Base-by-base conservation (phyloP, 1,284 basidiomycete species). In the Lentinus polychrous region DNA sequence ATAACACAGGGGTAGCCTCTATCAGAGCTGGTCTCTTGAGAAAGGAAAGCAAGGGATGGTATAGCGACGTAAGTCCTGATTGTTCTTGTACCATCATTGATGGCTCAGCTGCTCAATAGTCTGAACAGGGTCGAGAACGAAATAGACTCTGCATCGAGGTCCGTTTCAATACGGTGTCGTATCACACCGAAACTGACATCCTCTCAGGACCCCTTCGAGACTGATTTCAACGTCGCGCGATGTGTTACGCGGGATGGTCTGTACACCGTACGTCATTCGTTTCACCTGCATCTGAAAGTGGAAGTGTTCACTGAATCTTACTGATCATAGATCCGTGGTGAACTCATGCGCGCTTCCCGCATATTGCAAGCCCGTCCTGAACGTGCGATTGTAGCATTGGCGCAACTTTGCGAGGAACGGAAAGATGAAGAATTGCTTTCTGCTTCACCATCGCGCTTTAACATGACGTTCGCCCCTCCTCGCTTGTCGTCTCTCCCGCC, bases 241-340 rank as follows among this genome's bases (percentile, higher is more conserved):
- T 98, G 95, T 55, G 95, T 98, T 18, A 98, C 95, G 20, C 90
- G 86, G 63, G 95, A 99, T 62, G 95, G 95, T 1, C 74, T 98
- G 45, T 97, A 97, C 65, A 92, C 91, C 38, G 91, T 93, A 56
- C 61, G 78, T 71, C 27, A 5, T 10, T 10, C 27, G 27, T 8
- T 14, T 39, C 17, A 17, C 20, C 10, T 36, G 18, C 24, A 43
- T 17, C 12, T 41, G 17, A 24, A 41, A 17, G 4, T 8, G 17
- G 11, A 15, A 23, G 12, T 42, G 36, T 37, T 8, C 36, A 38
- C 33, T 52, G 24, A 34, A n/a, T 37, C 51, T 1, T 27, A 44
- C 44, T 10, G 15, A n/a, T 34, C 47, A n/a, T 56, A 94, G 91
- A 95, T 99, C 60, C 92, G 95, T 8, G 95, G 95, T 44, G 95